Evolutionary conservation across 2,329 filamentous ascomycete genomes (phyloP), one percentile per base, ranked within the genome.

Genomic region (Penicillium sp.): DNA sequence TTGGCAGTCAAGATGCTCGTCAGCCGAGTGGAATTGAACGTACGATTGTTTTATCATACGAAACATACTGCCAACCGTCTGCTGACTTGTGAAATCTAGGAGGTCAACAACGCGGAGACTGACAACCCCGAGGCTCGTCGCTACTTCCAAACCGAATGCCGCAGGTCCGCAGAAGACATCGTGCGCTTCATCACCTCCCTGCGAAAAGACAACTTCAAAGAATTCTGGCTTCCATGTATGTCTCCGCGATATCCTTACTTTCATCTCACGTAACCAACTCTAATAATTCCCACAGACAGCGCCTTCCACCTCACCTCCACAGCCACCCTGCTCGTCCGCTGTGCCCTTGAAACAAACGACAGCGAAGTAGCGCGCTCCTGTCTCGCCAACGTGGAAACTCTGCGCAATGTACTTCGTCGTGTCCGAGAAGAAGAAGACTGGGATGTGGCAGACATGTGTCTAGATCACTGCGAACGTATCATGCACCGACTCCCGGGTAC

Each of bases 391-490:
- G 80, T 84, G 1, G 78, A 83, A 59, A 77, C 76, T 2, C 75
- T 84, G 45, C 79, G 82, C 40, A 75, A 77, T 7, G 79, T 81
- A 35, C 78, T 84, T 7, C 79, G 80, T 43, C 74, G 77, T 51
- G 80, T 81, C 25, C 75, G 78, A 14, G 79, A 80, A 33, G 79
- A 83, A 54, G 80, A 83, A 65, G 79, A 82, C 53, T 85, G 83
- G 83, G 83, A 85, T 63, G 78, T 85, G 8, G 83, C 83, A 7
- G 80, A 82, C 52, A 84, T 84, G 71, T 84, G 81, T 48, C 71
- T 85, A 3, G 81, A 85, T 43, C 78, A 80, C 67, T 80, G 79
- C 68, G 79, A 81, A 59, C 73, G 74, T 30, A 78, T 81, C 55
- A 71, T 81, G 64, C 77, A 74, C 70, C 71, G 77, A 45, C 76